These are phyloP conservation scores for Trichoderma afroharzianum DNA, from an alignment of 2,329 filamentous ascomycete genomes.

Conservation along the genomic window DNA sequence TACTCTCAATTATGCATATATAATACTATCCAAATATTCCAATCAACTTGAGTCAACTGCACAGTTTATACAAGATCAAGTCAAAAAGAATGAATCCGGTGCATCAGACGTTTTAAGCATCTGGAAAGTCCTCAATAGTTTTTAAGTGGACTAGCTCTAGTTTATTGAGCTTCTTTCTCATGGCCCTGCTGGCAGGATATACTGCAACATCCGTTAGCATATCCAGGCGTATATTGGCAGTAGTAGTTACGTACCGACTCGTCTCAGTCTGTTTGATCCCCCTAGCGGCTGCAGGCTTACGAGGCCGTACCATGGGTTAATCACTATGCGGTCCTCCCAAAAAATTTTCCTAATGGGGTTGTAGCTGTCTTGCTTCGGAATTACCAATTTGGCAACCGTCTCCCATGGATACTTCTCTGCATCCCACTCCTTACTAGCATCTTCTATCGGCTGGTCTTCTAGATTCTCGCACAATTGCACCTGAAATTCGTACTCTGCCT, in stretches of 20 bases:
- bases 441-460: neutral
- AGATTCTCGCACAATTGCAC: neutral
- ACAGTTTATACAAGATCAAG: too few species aligned
- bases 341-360: neutral
- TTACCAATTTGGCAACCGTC: neutral
- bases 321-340: neutral
- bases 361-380: neutral
- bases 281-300: neutral
- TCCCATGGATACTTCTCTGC: neutral
- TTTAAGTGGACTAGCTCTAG: too few species aligned
- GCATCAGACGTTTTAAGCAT: too few species aligned
- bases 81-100: too few species aligned
- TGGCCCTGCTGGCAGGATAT: too few species aligned
- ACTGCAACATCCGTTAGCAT: too few species aligned
- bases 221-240: too few species aligned
- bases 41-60: too few species aligned
- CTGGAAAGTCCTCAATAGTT: too few species aligned
- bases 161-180: too few species aligned
- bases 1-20: too few species aligned
- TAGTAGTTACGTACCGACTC: neutral
- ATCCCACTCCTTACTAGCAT: neutral
- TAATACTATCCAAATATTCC: too few species aligned
- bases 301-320: neutral
- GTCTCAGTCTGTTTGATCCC: neutral
- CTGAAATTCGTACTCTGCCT: neutral